phyloP scores from a whole-genome alignment of 2,329 filamentous ascomycete species.

The Colletotrichum tabaci region DNA sequence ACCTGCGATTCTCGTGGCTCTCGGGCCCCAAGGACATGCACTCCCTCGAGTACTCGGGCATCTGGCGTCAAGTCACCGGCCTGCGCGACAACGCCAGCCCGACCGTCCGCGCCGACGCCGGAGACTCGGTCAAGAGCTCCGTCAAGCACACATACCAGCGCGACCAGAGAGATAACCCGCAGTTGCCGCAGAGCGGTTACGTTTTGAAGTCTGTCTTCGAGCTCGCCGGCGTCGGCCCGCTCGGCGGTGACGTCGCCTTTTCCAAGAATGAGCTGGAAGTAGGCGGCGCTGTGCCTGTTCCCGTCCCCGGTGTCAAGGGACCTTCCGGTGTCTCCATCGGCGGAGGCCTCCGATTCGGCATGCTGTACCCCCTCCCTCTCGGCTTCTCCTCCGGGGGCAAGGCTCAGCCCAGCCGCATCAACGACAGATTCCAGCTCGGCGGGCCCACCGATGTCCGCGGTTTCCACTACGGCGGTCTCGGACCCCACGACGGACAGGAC shows the following conservation, averaged over 20 bases:
- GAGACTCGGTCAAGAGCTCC: conserved; percentile 91
- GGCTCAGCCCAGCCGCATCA: conserved; percentile 82
- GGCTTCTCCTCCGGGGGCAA: conserved; percentile 66
- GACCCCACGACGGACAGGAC: conserved; percentile 88
- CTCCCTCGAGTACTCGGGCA: conserved; percentile 83
- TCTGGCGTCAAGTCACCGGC: conserved; percentile 91
- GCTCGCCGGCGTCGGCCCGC: conserved; percentile 84
- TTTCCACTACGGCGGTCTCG: conserved; percentile 90
- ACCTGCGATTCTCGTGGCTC: conserved; percentile 83
- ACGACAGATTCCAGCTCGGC: conserved; percentile 95
- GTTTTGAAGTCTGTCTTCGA: conserved; percentile 84
- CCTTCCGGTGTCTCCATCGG: conserved; percentile 87
- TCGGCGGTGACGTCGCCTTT: conserved; percentile 93
- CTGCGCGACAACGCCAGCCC: conserved; percentile 83
- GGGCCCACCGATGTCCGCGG: conserved; percentile 95
- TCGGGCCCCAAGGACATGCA: conserved; percentile 68
- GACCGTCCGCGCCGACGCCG: conserved; percentile 86
- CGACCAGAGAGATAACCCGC: conserved; percentile 86
- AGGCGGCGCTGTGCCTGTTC: conserved; percentile 81
- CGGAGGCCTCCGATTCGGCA: conserved; percentile 83
- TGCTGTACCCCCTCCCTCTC: conserved; percentile 85
- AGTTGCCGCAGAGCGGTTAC: conserved; percentile 87
- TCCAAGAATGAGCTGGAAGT: conserved; percentile 92
- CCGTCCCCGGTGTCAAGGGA: conserved; percentile 77
- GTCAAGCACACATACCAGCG: conserved; percentile 85